Percentiles rank a stretch among this genome's conserved stretches.
phyloP scores from a whole-genome alignment of 495 filamentous ascomycete genomes.

The Daldinia childiae region DNA sequence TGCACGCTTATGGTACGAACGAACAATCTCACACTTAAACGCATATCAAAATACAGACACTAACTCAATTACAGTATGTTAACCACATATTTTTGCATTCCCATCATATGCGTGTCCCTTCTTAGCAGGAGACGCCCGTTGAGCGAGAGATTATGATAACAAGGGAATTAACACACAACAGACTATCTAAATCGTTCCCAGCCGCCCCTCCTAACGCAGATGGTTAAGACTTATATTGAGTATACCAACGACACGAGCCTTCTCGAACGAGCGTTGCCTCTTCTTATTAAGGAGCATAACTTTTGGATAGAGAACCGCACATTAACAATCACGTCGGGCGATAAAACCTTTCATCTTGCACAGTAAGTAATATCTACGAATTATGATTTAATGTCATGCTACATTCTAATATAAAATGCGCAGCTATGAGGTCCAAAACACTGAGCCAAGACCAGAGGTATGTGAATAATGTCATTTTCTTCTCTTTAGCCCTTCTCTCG shows the following conservation, averaged over 20 bases:
- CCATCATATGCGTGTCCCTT: not conserved
- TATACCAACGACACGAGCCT: constrained; percentile 62
- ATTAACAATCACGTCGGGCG: constrained; percentile 46
- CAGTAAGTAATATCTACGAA: constrained; percentile 42
- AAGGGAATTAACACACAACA: constrained; percentile 9
- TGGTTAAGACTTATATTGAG: constrained; percentile 60
- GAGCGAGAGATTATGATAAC: not conserved
- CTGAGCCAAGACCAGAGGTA: constrained; percentile 58
- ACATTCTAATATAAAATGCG: not conserved
- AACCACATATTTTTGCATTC: not conserved
- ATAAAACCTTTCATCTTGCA: constrained; percentile 53
- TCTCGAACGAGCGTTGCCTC: constrained; percentile 55
- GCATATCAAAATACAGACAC: not conserved
- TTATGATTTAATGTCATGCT: not conserved
- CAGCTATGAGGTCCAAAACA: constrained; percentile 59
- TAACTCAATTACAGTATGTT: constrained; percentile 30
- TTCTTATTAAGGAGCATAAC: constrained; percentile 59
- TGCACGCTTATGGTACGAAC: constrained; percentile 50
- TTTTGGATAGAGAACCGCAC: constrained; percentile 59
- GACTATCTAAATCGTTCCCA: constrained; percentile 61
- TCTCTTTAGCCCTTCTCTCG: not conserved
- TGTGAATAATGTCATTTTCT: not conserved
- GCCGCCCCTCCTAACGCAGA: constrained; percentile 59
- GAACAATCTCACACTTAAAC: not conserved
- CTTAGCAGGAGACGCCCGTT: not conserved